Base-by-base conservation (phyloP, 2,329 filamentous ascomycete species). In the Kalaharituber pfeilii region DNA sequence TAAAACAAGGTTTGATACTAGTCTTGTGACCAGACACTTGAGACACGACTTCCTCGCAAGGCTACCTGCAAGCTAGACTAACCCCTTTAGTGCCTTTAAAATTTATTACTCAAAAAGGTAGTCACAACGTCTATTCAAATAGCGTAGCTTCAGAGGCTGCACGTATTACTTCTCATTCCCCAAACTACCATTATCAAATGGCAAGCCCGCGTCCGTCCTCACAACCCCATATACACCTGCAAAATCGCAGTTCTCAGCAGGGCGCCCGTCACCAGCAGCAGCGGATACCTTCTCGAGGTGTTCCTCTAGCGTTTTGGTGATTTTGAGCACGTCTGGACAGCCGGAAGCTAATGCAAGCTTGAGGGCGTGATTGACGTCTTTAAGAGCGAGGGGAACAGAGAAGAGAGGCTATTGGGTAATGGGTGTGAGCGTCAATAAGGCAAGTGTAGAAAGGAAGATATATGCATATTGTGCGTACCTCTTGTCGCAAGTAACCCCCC, bases 221-320 rank as follows among this genome's bases (percentile, higher is more conserved):
- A 84, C 80, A 2, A 81, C 82, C 0, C 87, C 87, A 69, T 94
- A 94, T 33, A 94, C 82, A 9, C 77, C 81, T 2, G 84, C 81
- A 66, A 94, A 78, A 68, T 36, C 29, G 51, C 49, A 50, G 50
- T 59, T 26, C 59, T 60, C 47, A 62, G 36, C 33, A 50, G 94
- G 88, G 0, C 86, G 86, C 60, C 74, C 78, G 45, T 75, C 73
- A 0, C 85, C 86, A 49, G 73, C 70, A 57, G 86, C 74, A 55
- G 81, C 77, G 67, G 85, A 81, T 1, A 94, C 80, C 54, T 72
- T 69, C 53, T 74, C 73, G 62, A 94, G 68, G 66, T 91, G 82
- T 26, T 69, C 72, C 67, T 88, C 81, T 1, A 74, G 81, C 2
- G 81, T 72, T 67, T 84, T 79, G 1, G 83, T 69, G 59, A 78